Percentiles rank a stretch among this genome's conserved stretches.
These are phyloP conservation scores for Boletus subparvulus DNA, from an alignment of 768 basidiomycete genomes.

Conservation along the genomic window DNA sequence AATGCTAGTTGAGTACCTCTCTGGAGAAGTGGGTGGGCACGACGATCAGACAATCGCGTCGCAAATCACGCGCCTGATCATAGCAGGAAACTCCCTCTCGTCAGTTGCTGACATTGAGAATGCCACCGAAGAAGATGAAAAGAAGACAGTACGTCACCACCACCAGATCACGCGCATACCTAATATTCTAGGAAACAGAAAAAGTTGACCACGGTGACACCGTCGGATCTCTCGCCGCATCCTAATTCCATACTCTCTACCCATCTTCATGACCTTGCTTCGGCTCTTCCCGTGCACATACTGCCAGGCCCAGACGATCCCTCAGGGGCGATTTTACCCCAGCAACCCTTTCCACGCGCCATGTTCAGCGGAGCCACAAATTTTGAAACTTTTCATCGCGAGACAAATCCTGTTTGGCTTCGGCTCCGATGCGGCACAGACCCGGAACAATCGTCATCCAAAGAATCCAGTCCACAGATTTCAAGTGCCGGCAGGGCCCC, in stretches of 20 bases:
- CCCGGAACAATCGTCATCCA: slow-evolving; percentile 21
- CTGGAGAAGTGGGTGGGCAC: slow-evolving; percentile 74
- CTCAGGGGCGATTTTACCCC: slow-evolving; percentile 84
- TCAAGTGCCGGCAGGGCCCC: slow-evolving; percentile 14
- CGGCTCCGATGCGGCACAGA: slow-evolving; percentile 51
- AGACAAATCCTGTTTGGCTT: slow-evolving; percentile 90
- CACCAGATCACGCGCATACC: neutral
- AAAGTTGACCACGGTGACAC: slow-evolving; percentile 59
- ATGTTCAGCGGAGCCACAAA: slow-evolving; percentile 73
- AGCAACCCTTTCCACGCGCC: slow-evolving; percentile 88
- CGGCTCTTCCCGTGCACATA: slow-evolving; percentile 80
- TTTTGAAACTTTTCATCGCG: slow-evolving; percentile 65
- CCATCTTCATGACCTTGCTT: slow-evolving; percentile 72
- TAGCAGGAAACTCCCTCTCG: slow-evolving; percentile 87
- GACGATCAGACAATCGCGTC: slow-evolving; percentile 64
- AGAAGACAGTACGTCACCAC: slow-evolving; percentile 52
- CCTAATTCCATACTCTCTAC: slow-evolving; percentile 70
- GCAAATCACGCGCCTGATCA: slow-evolving; percentile 79
- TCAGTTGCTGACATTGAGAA: slow-evolving; percentile 39
- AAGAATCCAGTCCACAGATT: neutral
- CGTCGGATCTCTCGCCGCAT: slow-evolving; percentile 62
- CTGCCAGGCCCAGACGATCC: slow-evolving; percentile 90
- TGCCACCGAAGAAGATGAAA: slow-evolving; percentile 44
- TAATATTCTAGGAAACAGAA: slow-evolving; percentile 43
- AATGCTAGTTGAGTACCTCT: slow-evolving; percentile 87